Base-by-base conservation (phyloP, 352 stramenopile species). In the Pythium scleroteichum region DNA sequence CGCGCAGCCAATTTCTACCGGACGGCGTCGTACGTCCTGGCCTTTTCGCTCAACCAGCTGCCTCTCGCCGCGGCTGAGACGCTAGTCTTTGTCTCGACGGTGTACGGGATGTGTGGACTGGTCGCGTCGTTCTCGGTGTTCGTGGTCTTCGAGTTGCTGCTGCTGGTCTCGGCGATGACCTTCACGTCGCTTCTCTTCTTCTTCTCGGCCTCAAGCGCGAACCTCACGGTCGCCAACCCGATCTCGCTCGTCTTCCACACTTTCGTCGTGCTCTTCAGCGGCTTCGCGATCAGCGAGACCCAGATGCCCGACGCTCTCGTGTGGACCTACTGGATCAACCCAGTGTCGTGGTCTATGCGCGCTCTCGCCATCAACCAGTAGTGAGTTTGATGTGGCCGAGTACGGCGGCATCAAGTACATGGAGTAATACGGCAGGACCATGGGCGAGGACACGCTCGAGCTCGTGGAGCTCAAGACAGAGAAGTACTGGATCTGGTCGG, bases 1-100 rank as follows among this genome's bases (percentile, higher is more conserved):
- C 75, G 76, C 8, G 82, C 80, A 29, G 74, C 79, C 3, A 95
- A 96, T 58, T 95, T 95, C 53, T 91, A 86, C 53, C 79, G 79
- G 13, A 52, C 86, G 19, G 78, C 74, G 9, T 70, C 79, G 10
- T 96, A 92, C 48, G 72, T 88, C 10, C 51, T 96, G 22, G 77
- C 76, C 2, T 71, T 63, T 32, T 71, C 65, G 16, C 19, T 82
- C 7, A 76, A 71, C 32, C 59, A 84, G 48, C 68, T 87, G 38
- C 73, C 83, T 59, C 73, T 91, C 58, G 62, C 70, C 64, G 24
- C 86, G 9, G 57, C 84, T 29, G 87, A 97, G 9, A 68, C 60
- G 14, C 64, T 71, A 0, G 45, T 78, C 2, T 59, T 62, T 49
- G 41, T 77, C 23, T 58, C 78, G 40, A 62, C 78, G 44, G 53